Evolutionary conservation across 148 eudicot species (phyloP).

Genomic region (Camellia japonica): DNA sequence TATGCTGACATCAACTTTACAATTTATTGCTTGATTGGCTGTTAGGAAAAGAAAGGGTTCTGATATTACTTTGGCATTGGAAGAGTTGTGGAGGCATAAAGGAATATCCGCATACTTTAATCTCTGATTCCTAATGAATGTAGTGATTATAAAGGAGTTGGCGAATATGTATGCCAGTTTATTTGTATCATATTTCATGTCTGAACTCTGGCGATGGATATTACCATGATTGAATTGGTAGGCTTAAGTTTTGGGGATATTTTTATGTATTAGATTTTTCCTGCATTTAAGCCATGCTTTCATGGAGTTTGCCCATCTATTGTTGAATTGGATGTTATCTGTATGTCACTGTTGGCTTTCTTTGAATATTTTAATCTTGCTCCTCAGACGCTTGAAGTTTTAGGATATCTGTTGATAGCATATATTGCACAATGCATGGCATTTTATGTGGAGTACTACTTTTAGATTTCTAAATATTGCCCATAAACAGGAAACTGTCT

Average conservation of each 20-base stretch:
- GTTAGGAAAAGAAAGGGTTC: no score
- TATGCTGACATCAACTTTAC: no score
- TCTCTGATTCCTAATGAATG: no score
- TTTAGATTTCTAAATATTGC: background rate
- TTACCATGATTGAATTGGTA: no score
- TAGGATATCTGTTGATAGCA: background rate
- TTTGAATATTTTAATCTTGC: background rate
- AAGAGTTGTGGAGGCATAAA: no score
- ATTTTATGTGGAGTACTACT: background rate
- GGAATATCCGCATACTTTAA: no score
- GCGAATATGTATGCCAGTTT: no score
- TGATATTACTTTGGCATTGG: no score
- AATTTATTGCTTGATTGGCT: no score
- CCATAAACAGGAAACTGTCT: background rate
- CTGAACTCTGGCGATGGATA: no score
- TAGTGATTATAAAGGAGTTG: no score
- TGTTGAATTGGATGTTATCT: background rate
- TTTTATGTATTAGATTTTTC: slow-evolving; percentile 9
- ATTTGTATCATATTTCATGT: no score
- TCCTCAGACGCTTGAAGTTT: background rate
- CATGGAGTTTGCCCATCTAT: background rate
- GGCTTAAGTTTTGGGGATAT: background rate
- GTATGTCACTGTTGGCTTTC: background rate
- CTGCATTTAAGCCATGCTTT: background rate
- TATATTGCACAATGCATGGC: background rate